These are phyloP conservation scores for Chrysoporthe deuterocubensis DNA, from an alignment of 2,329 filamentous ascomycete species.

Conservation along the genomic window DNA sequence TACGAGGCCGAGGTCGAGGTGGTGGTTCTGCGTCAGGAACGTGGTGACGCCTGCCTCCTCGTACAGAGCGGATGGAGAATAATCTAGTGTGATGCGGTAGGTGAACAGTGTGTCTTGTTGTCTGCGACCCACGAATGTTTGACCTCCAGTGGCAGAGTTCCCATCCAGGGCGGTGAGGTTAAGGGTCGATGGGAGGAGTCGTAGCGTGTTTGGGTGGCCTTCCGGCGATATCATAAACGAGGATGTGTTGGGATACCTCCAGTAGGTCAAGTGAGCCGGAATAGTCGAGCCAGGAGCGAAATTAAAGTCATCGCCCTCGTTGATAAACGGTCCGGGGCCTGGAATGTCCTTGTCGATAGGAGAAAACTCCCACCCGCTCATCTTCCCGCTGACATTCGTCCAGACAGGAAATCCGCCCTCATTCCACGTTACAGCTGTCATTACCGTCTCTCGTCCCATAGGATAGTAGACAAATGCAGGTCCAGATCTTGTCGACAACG, in stretches of 20 bases:
- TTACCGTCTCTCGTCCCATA: constrained; percentile 49
- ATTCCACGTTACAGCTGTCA: constrained; percentile 45
- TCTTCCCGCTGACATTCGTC: constrained; percentile 39
- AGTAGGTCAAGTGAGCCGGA: constrained; percentile 60
- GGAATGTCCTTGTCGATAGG: constrained; percentile 28
- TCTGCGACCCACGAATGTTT: constrained; percentile 60
- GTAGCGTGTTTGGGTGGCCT: constrained; percentile 48
- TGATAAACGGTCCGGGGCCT: constrained; percentile 35
- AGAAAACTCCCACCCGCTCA: constrained; percentile 34
- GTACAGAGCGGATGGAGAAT: constrained; percentile 40
- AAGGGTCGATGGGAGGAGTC: constrained; percentile 51
- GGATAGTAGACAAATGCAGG: constrained; percentile 44
- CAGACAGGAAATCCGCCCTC: constrained; percentile 41
- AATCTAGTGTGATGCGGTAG: constrained; percentile 52
- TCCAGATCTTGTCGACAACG: constrained; percentile 46
- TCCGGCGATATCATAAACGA: constrained; percentile 51
- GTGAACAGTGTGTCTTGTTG: constrained; percentile 61
- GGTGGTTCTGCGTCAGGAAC: constrained; percentile 59
- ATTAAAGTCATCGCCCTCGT: constrained; percentile 35
- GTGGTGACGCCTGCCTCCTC: constrained; percentile 58
- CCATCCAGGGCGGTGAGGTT: constrained; percentile 60
- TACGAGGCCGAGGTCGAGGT: constrained; percentile 51
- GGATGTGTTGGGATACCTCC: constrained; percentile 53
- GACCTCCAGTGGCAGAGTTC: constrained; percentile 49
- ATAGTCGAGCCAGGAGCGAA: constrained; percentile 45